A percentile compares a stretch with the other conserved stretches of the same genome.
phyloP scores from a whole-genome alignment of 148 eudicot genomes.

The Persicaria tinctoria region DNA sequence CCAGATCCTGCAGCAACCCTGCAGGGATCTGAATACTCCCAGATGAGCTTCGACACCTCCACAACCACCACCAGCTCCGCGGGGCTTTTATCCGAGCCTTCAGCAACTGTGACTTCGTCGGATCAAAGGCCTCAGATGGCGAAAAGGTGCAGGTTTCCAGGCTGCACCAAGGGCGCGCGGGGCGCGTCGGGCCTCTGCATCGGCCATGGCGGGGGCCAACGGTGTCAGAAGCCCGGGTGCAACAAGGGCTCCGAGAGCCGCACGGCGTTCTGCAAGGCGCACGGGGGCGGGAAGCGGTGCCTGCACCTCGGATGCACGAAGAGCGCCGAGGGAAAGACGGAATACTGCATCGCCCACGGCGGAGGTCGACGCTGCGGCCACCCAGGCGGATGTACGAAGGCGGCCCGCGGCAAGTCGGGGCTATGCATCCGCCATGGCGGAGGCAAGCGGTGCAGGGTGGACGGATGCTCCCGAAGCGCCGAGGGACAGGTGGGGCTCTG shows the following conservation, averaged over 20 bases:
- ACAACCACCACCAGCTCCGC: conserved; percentile 18
- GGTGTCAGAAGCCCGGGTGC: conserved; percentile 90
- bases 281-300: conserved; percentile 94
- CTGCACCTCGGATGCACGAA: conserved; percentile 83
- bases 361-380: conserved; percentile 76
- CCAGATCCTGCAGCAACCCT: conserved; percentile 24
- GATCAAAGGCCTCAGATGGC: conserved; percentile 32
- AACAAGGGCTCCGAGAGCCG: conserved; percentile 88
- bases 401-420: conserved; percentile 94
- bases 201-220: conserved; percentile 89
- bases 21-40: conserved; percentile 31
- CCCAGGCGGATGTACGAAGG: conserved; percentile 68
- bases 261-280: conserved; percentile 88
- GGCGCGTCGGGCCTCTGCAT: conserved; percentile 90
- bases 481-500: conserved; percentile 89
- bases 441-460: conserved; percentile 81
- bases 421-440: conserved; percentile 93
- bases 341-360: conserved; percentile 86
- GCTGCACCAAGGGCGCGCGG: conserved; percentile 86
- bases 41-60: conserved; percentile 61
- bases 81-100: conserved; percentile 42
- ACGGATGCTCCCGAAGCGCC: conserved; percentile 77
- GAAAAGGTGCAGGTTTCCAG: conserved; percentile 55
- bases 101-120: conserved; percentile 27
- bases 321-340: conserved; percentile 92